Percentiles rank a stretch among this genome's conserved stretches.
Conservation (phyloP, 345 rosid species). For the Aegle marmelos region DNA sequence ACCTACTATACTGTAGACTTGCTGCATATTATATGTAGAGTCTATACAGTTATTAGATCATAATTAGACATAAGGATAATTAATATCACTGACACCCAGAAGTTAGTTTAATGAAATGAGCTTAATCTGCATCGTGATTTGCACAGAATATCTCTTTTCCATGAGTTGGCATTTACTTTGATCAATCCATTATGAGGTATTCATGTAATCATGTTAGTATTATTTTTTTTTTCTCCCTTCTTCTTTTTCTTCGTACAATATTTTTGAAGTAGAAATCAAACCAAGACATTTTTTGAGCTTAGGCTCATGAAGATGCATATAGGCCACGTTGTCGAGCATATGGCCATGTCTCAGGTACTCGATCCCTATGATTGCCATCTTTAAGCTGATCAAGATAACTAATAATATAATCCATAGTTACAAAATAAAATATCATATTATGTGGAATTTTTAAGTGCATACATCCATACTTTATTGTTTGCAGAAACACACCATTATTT, state of each 20-base stretch:
- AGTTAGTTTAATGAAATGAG: neutral
- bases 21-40: neutral
- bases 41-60: neutral
- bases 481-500: too few relatives aligned
- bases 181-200: neutral
- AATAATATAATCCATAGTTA: neutral
- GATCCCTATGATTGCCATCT: neutral
- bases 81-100: neutral
- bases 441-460: too few relatives aligned
- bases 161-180: constrained; percentile 17
- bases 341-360: neutral
- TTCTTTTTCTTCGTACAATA: neutral
- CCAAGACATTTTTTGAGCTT: neutral
- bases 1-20: neutral
- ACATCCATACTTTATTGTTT: too few relatives aligned
- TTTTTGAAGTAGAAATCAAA: neutral
- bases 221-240: too few relatives aligned
- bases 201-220: neutral
- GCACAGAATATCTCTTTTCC: neutral
- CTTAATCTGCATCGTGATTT: constrained; percentile 8
- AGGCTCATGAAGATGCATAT: neutral
- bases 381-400: neutral
- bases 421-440: neutral
- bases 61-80: neutral
- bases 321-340: neutral